Evolutionary conservation across 2,329 filamentous ascomycete genomes (phyloP).

Genomic region (Fusarium poae): DNA sequence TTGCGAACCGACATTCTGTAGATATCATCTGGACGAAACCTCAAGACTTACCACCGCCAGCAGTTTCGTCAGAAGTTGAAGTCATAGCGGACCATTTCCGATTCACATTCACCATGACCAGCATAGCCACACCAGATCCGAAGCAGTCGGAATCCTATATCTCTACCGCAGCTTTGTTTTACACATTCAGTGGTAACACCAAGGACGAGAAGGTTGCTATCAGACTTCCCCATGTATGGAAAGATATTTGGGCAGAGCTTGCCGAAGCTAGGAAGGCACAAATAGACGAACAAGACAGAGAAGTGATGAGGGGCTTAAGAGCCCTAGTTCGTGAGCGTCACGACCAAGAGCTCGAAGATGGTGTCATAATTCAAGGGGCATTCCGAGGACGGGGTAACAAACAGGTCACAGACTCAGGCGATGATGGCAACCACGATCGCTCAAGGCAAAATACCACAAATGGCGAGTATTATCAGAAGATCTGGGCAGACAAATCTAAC

Average conservation of each 20-base stretch:
- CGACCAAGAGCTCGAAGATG: slow-evolving; percentile 78
- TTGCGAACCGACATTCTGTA: slow-evolving; percentile 81
- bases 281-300: slow-evolving; percentile 77
- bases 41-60: slow-evolving; percentile 64
- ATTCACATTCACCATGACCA: slow-evolving; percentile 79
- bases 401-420: slow-evolving; percentile 61
- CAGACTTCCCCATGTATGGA: slow-evolving; percentile 82
- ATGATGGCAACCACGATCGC: slow-evolving; percentile 63
- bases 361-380: slow-evolving; percentile 80
- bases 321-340: slow-evolving; percentile 75
- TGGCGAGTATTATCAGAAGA: slow-evolving; percentile 66
- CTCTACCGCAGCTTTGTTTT: slow-evolving; percentile 84
- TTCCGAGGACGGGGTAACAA: slow-evolving; percentile 74
- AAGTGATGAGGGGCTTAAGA: slow-evolving; percentile 75
- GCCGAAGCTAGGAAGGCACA: slow-evolving; percentile 76
- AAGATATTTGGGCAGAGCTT: slow-evolving; percentile 87
- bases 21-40: slow-evolving; percentile 83
- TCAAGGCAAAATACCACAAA: slow-evolving; percentile 55
- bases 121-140: slow-evolving; percentile 77
- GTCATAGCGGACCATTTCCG: slow-evolving; percentile 61
- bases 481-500: slow-evolving; percentile 70
- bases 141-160: slow-evolving; percentile 90
- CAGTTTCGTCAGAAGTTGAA: slow-evolving; percentile 58
- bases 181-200: slow-evolving; percentile 79
- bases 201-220: slow-evolving; percentile 90